A percentile compares a stretch with the other conserved stretches of the same genome.
phyloP scores from a whole-genome alignment of 2,329 filamentous ascomycete genomes.

The Seiridium unicorne region DNA sequence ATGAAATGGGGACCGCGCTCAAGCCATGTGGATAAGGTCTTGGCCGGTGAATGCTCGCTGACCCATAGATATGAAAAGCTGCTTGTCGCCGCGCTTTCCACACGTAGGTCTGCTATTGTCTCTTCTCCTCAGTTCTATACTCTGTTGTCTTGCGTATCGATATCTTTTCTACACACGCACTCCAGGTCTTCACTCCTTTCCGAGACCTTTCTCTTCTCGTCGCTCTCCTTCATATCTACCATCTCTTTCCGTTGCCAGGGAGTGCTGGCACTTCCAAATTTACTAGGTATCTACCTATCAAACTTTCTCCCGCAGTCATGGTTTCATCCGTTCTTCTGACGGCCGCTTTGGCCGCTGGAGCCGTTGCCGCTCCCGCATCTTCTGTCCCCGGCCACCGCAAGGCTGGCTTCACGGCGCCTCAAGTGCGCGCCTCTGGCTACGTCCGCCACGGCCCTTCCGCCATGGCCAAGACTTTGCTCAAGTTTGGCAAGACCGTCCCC shows the following conservation, averaged over 20 bases:
- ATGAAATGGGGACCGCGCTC: not conserved
- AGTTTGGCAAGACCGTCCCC: constrained; percentile 4
- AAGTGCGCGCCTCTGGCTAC: not conserved
- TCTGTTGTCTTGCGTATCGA: not conserved
- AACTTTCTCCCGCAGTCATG: not conserved
- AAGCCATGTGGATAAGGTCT: not conserved
- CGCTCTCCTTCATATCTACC: not conserved
- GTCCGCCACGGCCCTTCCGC: not conserved
- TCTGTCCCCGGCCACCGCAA: not conserved
- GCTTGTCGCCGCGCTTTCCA: not conserved
- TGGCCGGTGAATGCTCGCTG: not conserved
- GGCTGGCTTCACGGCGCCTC: constrained; percentile 1
- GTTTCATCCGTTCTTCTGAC: constrained; percentile 4
- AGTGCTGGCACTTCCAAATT: constrained; percentile 2
- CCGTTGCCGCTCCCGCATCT: not conserved
- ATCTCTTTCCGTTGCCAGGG: not conserved
- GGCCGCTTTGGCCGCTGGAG: not conserved
- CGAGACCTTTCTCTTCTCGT: constrained; percentile 2
- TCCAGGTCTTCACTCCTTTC: constrained; percentile 1
- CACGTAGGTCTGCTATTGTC: not conserved
- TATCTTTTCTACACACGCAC: not conserved
- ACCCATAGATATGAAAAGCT: not conserved
- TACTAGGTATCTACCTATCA: not conserved
- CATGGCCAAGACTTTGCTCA: constrained; percentile 3
- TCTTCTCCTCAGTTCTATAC: constrained; percentile 6